These are phyloP conservation scores for Exophiala xenobiotica DNA, from an alignment of 2,329 filamentous ascomycete species.

Conservation along the genomic window DNA sequence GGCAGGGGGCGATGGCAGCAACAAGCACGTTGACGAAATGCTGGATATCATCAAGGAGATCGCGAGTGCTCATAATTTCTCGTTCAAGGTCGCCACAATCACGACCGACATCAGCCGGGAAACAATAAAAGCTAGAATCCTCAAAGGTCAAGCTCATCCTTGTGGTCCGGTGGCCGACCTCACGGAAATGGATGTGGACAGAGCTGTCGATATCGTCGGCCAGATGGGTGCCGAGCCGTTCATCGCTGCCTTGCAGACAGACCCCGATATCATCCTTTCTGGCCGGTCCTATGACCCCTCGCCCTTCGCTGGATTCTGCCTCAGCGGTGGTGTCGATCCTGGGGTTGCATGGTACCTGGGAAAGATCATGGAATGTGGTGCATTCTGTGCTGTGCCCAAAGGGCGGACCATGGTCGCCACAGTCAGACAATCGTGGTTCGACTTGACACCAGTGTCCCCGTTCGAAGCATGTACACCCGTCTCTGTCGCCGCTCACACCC, in stretches of 20 bases:
- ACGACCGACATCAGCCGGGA: neutral
- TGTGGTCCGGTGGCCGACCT: slow-evolving; percentile 42
- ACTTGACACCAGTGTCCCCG: slow-evolving; percentile 44
- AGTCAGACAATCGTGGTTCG: slow-evolving; percentile 47
- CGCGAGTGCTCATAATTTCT: slow-evolving; percentile 31
- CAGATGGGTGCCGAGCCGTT: slow-evolving; percentile 51
- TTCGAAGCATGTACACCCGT: slow-evolving; percentile 47
- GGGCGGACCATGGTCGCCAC: slow-evolving; percentile 43
- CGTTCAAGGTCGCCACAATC: slow-evolving; percentile 27
- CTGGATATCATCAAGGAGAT: slow-evolving; percentile 42
- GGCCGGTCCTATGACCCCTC: slow-evolving; percentile 46
- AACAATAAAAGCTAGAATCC: neutral
- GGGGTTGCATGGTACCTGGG: slow-evolving; percentile 53
- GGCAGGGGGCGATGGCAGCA: neutral
- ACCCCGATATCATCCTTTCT: slow-evolving; percentile 50
- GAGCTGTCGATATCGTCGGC: slow-evolving; percentile 36
- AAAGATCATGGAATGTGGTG: slow-evolving; percentile 52
- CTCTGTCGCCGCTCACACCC: slow-evolving; percentile 51
- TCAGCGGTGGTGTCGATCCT: slow-evolving; percentile 35
- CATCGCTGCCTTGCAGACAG: slow-evolving; percentile 43
- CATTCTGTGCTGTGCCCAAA: slow-evolving; percentile 53
- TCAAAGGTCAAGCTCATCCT: neutral
- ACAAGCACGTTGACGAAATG: slow-evolving; percentile 33
- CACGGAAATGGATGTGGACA: slow-evolving; percentile 40
- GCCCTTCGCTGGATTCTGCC: slow-evolving; percentile 42